Base-by-base conservation (phyloP, 371 early-diverging fungal species). In the Mucor mucedo region DNA sequence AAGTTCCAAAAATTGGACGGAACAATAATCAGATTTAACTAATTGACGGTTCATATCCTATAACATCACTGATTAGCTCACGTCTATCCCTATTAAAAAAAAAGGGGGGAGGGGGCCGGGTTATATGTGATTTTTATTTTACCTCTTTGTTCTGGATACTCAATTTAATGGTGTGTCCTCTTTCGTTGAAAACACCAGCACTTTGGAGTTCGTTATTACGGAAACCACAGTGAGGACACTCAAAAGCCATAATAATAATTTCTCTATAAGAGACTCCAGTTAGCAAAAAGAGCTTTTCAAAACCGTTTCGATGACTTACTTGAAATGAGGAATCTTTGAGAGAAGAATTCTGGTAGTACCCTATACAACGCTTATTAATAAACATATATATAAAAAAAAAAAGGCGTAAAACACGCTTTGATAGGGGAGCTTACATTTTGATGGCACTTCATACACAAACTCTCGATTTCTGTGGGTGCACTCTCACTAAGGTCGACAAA, bases 321-420 rank as follows among this genome's bases (percentile, higher is more conserved):
- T 89, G 81, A 96, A 97, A 75, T 97, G 95, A 45, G 98, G 97
- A 65, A 97, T 93, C 68, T 88, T 89, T 33, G 97, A 96, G 54
- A 96, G 84, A 49, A 97, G 83, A 39, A 96, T 76, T 38, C 92
- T 84, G 42, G 96, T 95, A 14, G 73, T 86, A 66, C 97, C 97
- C 91, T 91, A 70, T 32, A 39, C 32, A 32, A 5, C 1, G 21
- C 14, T 10, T 14, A 28, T 30, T 10, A 29, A 44, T 48, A 16
- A 7, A 3, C 38, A 38, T 48, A 2, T 16, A 5, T 7, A 47
- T 27, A 47, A 16, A 27, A 2, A 44, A 44, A 44, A 4, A n/a
- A 44, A 44, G 16, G 5, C 9, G 6, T 21, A 6, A 38, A 21
- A 21, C 21, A 21, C 21, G 21, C 13, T 41, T 35, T 16, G 5